Evolutionary conservation across 257 asterid species (phyloP), one percentile per base, ranked within the genome.

Genomic region (Ballota nigra): DNA sequence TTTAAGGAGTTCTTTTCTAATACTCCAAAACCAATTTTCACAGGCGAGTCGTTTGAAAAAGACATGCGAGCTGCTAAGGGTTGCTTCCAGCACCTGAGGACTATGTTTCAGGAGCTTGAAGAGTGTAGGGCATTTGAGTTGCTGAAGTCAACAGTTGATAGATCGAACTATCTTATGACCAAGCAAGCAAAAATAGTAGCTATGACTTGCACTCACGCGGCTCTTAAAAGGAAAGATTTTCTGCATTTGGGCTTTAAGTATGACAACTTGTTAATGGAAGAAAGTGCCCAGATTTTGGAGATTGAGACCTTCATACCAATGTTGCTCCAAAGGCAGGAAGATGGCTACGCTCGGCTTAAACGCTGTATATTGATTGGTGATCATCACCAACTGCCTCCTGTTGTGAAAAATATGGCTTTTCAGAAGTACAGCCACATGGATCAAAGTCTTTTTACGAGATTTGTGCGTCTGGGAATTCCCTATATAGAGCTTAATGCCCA

Each of bases 371-470:
- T 95, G 87, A 95, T 95, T 67, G 99, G 99, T 61, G 99, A 95
- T 77, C 99, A 95, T 87, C 99, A 95, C 75, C 99, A 95, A 77
- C 81, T 95, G 77, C 99, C 99, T 53, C 99, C 99, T 74, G 99
- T 95, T 55, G 99, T 95, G 77, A 95, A 95, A 84, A 95, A 95
- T 80, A 95, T 95, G 99, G 99, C 99, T 79, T 95, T 95, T 75
- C 99, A 95, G 89, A 95, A 95, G 86, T 95, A 95, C 86, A 95
- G 99, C 74, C 99, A 95, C 81, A 95, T 95, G 99, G 99, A 95
- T 81, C 99, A 95, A 80, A 95, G 99, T 74, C 86, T 95, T 40
- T 95, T 95, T 78, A 92, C 99, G 29, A 88, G 99, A 85, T 95
- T 95, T 71, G 98, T 95, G 41, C 96, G 99, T 62, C 81, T 95